Base-by-base conservation (phyloP, 352 stramenopile species). In the Phytophthora cryptogea region DNA sequence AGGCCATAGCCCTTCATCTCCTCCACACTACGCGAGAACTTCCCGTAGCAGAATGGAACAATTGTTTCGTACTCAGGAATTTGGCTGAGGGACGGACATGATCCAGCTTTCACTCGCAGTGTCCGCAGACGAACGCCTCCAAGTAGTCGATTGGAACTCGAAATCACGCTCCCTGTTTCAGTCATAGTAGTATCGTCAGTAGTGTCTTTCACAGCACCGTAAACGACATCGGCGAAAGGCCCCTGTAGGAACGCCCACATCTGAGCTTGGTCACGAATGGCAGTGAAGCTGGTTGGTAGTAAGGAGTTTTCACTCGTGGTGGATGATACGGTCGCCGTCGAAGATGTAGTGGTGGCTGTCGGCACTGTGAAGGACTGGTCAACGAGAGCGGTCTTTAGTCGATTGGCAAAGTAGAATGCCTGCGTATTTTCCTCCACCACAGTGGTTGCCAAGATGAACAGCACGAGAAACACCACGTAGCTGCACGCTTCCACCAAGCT, bases 341-440 rank as follows among this genome's bases (percentile, higher is more conserved):
- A 68, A n/a, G 36, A 54, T 5, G 55, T 49, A 30, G 50, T 54
- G 11, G 54, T 31, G 2, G 40, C 53, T 11, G 39, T 30, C 6
- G 68, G 47, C 5, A 76, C 60, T 26, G 71, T 68, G 56, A 90
- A 90, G 23, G 70, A 63, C 14, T 80, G 74, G 2, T 78, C 70
- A 7, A 80, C 54, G 8, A 92, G 49, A 10, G 78, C 76, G 5
- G 53, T 68, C 30, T 72, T 72, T 4, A 90, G 57, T 48, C 78
- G 77, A 42, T 87, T 78, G 9, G 76, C 64, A 53, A 89, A 90
- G 73, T 83, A 92, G 49, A 89, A 92, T 2, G 64, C 66, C 27
- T 84, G 62, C 16, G 68, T 67, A 48, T 75, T 63, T 20, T 78
- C 67, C 20, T 76, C 77, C 14, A 89, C 50, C 32, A 86, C 66